Base-by-base conservation (phyloP, 805 yeast species). In the Metschnikowia hibisci region DNA sequence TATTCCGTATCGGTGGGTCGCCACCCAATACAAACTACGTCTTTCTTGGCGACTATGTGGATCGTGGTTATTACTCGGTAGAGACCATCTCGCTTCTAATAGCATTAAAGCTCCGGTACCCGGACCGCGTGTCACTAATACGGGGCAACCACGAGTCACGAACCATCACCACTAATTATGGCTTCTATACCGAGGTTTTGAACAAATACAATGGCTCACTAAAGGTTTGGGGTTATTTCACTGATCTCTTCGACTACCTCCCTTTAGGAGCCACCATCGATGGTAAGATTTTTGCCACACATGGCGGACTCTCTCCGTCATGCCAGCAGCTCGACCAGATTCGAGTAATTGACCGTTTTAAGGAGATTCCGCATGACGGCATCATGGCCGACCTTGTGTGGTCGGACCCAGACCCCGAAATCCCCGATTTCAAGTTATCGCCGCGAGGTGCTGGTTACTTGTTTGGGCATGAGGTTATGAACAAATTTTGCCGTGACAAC, bases 301-400 rank as follows among this genome's bases (percentile, higher is more conserved):
- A 93, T 60, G 99, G 99, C 4, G 99, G 99, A 0, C 66, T 93
- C 5, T 87, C 96, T 4, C 99, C 99, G 0, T 87, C 89, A 50
- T 87, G 95, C 36, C 98, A 91, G 58, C 86, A 93, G 6, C 76
- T 93, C 16, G 97, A 93, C 60, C 97, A 95, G 52, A 87, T 93
- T 40, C 74, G 85, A 50, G 81, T 93, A 12, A 82, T 95, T 7
- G 99, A 93, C 63, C 63, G 99, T 46, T 91, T 89, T 60, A 79
- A 82, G 51, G 99, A 93, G 61, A 88, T 95, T 10, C 99, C 99
- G 0, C 99, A 95, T 55, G 99, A 93, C 61, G 99, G 99, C 0
- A 96, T 97, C 12, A 93, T 93, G 97, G 99, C 99, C 1, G 99
- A 93, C 62, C 69, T 93, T 39, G 98, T 93, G 14, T 93, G 99